A percentile compares a stretch with the other conserved stretches of the same genome.
phyloP scores from a whole-genome alignment of 768 basidiomycete species.

The Cystobasidium ongulense region DNA sequence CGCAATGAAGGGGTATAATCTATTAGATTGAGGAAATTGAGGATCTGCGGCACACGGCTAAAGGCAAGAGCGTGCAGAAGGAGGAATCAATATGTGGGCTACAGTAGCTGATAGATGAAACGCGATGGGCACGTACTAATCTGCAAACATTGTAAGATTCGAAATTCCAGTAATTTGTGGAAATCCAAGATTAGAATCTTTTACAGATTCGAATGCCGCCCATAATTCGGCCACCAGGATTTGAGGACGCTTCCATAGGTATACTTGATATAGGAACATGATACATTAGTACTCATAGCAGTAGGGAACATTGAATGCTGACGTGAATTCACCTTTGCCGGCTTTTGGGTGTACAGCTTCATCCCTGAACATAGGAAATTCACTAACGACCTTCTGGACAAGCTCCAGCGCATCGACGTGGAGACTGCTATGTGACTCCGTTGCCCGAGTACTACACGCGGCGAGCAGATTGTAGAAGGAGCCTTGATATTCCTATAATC shows the following conservation, averaged over 20 bases:
- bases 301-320: no score
- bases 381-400: slow-evolving; percentile 60
- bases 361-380: slow-evolving; percentile 70
- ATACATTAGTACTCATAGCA: no score
- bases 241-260: slow-evolving; percentile 82
- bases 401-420: slow-evolving; percentile 54
- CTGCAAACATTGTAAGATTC: slow-evolving; percentile 84
- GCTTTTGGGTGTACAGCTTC: slow-evolving; percentile 54
- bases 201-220: slow-evolving; percentile 60
- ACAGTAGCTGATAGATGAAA: not conserved
- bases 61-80: not conserved
- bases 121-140: slow-evolving; percentile 52
- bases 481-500: slow-evolving; percentile 56
- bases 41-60: slow-evolving; percentile 70
- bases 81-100: not conserved
- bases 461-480: slow-evolving; percentile 62
- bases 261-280: slow-evolving; percentile 45
- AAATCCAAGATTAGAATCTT: not conserved
- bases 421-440: not conserved
- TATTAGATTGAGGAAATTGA: slow-evolving; percentile 72
- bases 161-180: slow-evolving; percentile 51
- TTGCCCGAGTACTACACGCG: slow-evolving; percentile 37
- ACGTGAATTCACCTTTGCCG: slow-evolving; percentile 52
- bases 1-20: slow-evolving; percentile 60
- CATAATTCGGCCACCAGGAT: slow-evolving; percentile 73